Evolutionary conservation across 2,329 filamentous ascomycete species (phyloP).

Genomic region (Diaporthe capsici): DNA sequence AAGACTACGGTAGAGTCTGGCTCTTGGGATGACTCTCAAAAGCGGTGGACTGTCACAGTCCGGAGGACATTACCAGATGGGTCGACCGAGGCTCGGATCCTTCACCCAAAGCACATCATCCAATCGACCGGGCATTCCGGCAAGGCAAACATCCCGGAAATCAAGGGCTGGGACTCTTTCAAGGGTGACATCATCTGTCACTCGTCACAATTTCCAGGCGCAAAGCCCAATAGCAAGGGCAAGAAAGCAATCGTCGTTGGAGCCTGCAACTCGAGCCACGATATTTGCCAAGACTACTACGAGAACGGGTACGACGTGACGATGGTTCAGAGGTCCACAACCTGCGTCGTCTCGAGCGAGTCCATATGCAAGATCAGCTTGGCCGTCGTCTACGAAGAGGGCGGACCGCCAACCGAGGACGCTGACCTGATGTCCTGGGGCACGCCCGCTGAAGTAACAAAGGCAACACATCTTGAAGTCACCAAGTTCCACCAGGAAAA

Average conservation of each 20-base stretch:
- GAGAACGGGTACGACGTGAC: slow-evolving; percentile 78
- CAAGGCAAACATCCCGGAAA: slow-evolving; percentile 51
- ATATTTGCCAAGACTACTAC: slow-evolving; percentile 77
- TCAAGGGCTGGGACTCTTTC: slow-evolving; percentile 64
- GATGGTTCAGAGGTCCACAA: slow-evolving; percentile 77
- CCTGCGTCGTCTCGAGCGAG: slow-evolving; percentile 72
- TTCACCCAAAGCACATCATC: slow-evolving; percentile 66
- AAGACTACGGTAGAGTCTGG: slow-evolving; percentile 61
- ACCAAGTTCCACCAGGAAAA: slow-evolving; percentile 51
- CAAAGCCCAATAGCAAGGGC: slow-evolving; percentile 59
- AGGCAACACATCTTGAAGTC: slow-evolving; percentile 65
- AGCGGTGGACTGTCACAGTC: slow-evolving; percentile 67
- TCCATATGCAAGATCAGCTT: slow-evolving; percentile 67
- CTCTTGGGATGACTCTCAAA: slow-evolving; percentile 62
- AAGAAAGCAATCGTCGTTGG: slow-evolving; percentile 77
- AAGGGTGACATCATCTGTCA: slow-evolving; percentile 73
- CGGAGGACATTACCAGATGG: slow-evolving; percentile 45
- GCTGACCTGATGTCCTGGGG: slow-evolving; percentile 73
- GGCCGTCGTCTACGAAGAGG: slow-evolving; percentile 64
- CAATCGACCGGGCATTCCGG: slow-evolving; percentile 70
- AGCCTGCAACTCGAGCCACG: slow-evolving; percentile 77
- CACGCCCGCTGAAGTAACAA: slow-evolving; percentile 71
- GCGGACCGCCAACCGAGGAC: slow-evolving; percentile 73
- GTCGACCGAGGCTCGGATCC: slow-evolving; percentile 55
- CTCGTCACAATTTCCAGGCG: slow-evolving; percentile 71